Percentiles rank a stretch among this genome's conserved stretches.
phyloP scores from a whole-genome alignment of 2,329 filamentous ascomycete species.

The Phaeophleospora eucalypticola region DNA sequence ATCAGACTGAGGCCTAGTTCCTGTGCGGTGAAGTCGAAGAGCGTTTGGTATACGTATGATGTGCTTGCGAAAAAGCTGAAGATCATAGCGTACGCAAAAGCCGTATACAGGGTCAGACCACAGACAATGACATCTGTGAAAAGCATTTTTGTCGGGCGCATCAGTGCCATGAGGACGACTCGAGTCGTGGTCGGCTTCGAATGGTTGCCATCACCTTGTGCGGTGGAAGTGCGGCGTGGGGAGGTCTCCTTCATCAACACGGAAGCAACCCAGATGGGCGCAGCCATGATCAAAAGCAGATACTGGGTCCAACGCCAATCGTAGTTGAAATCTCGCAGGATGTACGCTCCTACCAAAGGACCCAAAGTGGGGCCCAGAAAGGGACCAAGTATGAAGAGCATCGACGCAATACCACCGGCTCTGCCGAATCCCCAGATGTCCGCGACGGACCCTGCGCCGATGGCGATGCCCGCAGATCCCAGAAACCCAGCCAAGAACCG shows the following conservation, averaged over 20 bases:
- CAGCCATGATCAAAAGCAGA: too few species aligned
- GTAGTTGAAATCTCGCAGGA: background rate
- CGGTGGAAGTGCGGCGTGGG: too few species aligned
- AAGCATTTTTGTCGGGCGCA: too few species aligned
- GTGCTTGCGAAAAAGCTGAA: background rate
- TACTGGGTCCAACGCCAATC: too few species aligned
- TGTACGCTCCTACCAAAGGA: background rate
- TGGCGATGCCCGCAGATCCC: background rate
- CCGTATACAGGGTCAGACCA: too few species aligned
- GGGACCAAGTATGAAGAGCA: background rate
- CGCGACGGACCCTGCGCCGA: background rate
- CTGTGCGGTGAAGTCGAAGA: background rate
- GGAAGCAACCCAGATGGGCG: too few species aligned
- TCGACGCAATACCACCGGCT: background rate
- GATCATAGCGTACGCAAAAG: background rate
- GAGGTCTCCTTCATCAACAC: too few species aligned
- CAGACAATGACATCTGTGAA: too few species aligned
- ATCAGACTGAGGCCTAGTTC: background rate
- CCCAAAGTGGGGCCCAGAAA: background rate
- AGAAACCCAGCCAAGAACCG: background rate
- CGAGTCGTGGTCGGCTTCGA: too few species aligned
- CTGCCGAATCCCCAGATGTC: background rate
- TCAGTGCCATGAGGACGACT: too few species aligned
- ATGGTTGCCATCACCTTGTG: too few species aligned
- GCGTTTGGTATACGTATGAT: background rate